A percentile compares a stretch with the other conserved stretches of the same genome.
Evolutionary conservation across 768 basidiomycete species (phyloP).

Genomic region (Podaxis pistillaris): DNA sequence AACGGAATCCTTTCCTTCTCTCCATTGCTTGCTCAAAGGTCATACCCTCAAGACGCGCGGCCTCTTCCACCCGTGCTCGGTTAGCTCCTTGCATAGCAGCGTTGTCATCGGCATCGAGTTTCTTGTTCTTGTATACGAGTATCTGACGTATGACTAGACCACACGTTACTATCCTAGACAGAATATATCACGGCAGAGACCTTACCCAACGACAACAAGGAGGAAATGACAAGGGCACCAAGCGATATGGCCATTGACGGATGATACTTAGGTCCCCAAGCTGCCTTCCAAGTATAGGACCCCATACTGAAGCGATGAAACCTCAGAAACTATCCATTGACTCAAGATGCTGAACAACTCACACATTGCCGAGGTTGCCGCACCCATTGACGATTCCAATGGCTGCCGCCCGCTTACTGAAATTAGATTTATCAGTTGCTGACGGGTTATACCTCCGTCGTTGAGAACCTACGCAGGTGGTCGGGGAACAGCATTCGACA

Average conservation of each 20-base stretch:
- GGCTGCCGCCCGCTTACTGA: conserved; percentile 45
- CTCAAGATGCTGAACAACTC: conserved; percentile 19
- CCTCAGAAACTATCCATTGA: neutral
- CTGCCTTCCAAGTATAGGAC: conserved; percentile 55
- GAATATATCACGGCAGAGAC: neutral
- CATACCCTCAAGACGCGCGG: conserved; percentile 57
- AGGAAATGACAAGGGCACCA: conserved; percentile 32
- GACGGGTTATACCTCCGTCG: neutral
- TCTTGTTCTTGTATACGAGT: conserved; percentile 50
- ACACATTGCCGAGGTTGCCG: conserved; percentile 56
- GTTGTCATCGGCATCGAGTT: conserved; percentile 48
- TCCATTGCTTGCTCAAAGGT: conserved; percentile 59
- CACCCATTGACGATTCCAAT: conserved; percentile 58
- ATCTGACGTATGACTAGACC: conserved; percentile 41
- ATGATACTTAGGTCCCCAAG: conserved; percentile 58
- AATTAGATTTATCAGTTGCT: neutral
- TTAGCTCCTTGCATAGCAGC: conserved; percentile 42
- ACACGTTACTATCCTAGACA: neutral
- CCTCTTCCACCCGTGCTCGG: conserved; percentile 52
- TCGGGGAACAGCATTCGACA: conserved; percentile 54
- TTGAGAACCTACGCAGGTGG: conserved; percentile 35
- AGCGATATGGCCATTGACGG: conserved; percentile 52
- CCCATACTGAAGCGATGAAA: conserved; percentile 37
- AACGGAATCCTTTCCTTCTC: conserved; percentile 56
- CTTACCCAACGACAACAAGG: conserved; percentile 31